These are phyloP conservation scores for Mucor mucedo DNA, from an alignment of 371 early-diverging fungal genomes.

Conservation along the genomic window DNA sequence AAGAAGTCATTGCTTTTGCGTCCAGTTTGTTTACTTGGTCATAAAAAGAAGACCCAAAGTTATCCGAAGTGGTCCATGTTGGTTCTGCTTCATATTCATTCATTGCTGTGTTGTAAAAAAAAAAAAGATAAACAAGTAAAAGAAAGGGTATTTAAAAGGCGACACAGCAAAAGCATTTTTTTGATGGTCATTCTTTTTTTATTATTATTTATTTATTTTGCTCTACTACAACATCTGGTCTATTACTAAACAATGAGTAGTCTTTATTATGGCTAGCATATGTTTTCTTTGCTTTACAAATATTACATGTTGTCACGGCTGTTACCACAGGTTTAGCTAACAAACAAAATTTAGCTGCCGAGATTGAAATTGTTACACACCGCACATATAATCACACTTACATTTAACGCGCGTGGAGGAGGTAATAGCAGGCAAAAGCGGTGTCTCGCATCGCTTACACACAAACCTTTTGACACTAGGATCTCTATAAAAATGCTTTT, in stretches of 20 bases:
- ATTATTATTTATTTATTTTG: not conserved
- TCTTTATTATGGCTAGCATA: slow-evolving; percentile 23
- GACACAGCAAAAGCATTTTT: not conserved
- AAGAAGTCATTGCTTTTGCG: too few species aligned
- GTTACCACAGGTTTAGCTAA: slow-evolving; percentile 35
- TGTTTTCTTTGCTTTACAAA: slow-evolving; percentile 32
- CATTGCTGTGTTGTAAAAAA: slow-evolving; percentile 2
- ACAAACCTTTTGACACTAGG: slow-evolving; percentile 40
- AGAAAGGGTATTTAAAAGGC: slow-evolving; percentile 1
- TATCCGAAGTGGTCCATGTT: not conserved
- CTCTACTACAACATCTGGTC: slow-evolving; percentile 5
- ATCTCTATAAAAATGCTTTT: slow-evolving; percentile 29
- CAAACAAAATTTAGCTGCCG: not conserved
- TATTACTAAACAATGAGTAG: slow-evolving; percentile 28
- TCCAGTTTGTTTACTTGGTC: slow-evolving; percentile 11
- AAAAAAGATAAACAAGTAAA: slow-evolving; percentile 3
- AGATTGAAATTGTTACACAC: not conserved
- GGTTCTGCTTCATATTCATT: not conserved
- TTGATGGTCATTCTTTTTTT: not conserved
- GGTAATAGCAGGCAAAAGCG: slow-evolving; percentile 40
- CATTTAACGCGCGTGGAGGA: slow-evolving; percentile 33
- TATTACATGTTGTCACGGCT: slow-evolving; percentile 31
- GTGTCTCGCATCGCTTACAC: slow-evolving; percentile 51
- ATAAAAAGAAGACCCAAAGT: not conserved
- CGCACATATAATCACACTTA: slow-evolving; percentile 11